Base-by-base conservation (phyloP, 2,329 filamentous ascomycete species). In the Cercospora zeina region DNA sequence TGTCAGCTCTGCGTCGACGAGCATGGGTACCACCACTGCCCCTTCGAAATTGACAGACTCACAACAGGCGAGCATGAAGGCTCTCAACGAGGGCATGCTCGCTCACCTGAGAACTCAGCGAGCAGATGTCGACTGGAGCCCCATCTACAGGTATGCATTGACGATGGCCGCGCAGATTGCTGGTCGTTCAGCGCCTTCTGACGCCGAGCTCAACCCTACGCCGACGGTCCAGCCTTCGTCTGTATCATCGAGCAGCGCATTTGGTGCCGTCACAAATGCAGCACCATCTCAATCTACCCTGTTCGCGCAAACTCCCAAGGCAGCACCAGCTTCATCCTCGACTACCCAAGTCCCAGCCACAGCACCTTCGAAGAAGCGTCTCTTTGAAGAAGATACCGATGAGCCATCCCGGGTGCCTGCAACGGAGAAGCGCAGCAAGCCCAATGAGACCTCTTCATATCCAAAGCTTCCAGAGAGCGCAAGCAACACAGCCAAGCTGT, bases 401-500 rank as follows among this genome's bases (percentile, higher is more conserved):
- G 64, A 61, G 6, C 11, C 57, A 4, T n/a, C 58, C 3, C 62
- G 61, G 33, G 57, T 62, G 21, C 70, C 69, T 4, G 65, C 66
- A 2, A 72, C 70, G 14, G 72, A 74, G 61, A 74, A 74, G 68
- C 71, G 72, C 16, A 62, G 47, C 33, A 70, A 69, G 62, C 65
- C 69, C 1, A 70, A 70, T 34, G 69, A 72, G 53, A 24, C 69
- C 24, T 58, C 68, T 19, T 47, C 67, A 10, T 73, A 73, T 53
- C 71, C 72, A 6, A 73, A 70, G 54, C 64, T 73, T 8, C 67
- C 72, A 2, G 68, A 69, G 13, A 69, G 56, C 55, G 68, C 71
- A 16, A 74, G 72, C 62, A 70, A 67, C 31, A 72, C 71, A 10
- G 65, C 71, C 11, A 70, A 70, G 63, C 61, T 74, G 14, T 74